phyloP scores from a whole-genome alignment of 1,284 basidiomycete genomes.

The Ganoderma resinaceum region DNA sequence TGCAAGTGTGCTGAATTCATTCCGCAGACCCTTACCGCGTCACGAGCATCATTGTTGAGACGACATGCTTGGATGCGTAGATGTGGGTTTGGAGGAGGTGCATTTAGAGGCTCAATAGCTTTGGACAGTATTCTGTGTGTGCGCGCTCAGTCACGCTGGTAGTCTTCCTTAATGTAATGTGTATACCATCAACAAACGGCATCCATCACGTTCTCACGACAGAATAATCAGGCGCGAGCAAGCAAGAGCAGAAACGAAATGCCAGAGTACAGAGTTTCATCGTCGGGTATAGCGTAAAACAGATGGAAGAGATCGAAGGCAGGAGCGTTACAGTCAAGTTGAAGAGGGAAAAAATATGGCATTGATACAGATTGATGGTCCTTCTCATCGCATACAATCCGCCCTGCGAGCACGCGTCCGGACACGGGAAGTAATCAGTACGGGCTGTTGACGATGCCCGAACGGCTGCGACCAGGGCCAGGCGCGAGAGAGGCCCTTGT shows the following conservation, averaged over 20 bases:
- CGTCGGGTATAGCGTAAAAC: constrained; percentile 1
- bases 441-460: constrained; percentile 74
- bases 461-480: constrained; percentile 54
- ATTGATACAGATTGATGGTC: constrained; percentile 20
- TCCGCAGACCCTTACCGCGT: constrained; percentile 85
- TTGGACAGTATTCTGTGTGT: not conserved
- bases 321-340: not conserved
- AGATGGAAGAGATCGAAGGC: too few relatives aligned
- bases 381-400: not conserved
- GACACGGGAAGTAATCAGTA: constrained; percentile 47
- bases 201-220: constrained; percentile 4
- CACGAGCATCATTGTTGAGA: constrained; percentile 92
- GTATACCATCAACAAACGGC: constrained; percentile 14
- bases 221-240: not conserved
- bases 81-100: constrained; percentile 11
- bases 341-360: not conserved
- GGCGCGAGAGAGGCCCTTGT: constrained; percentile 79
- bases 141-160: constrained; percentile 4
- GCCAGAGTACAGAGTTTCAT: constrained; percentile 1
- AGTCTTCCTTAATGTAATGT: constrained; percentile 9
- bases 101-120: constrained; percentile 18
- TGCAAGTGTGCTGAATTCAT: constrained; percentile 16
- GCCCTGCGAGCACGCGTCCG: not conserved
- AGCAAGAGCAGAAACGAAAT: not conserved
- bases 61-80: constrained; percentile 64